Evolutionary conservation across 331 rosid genomes (phyloP), one percentile per base, ranked within the genome.

Genomic region (Prunus yedoensis): DNA sequence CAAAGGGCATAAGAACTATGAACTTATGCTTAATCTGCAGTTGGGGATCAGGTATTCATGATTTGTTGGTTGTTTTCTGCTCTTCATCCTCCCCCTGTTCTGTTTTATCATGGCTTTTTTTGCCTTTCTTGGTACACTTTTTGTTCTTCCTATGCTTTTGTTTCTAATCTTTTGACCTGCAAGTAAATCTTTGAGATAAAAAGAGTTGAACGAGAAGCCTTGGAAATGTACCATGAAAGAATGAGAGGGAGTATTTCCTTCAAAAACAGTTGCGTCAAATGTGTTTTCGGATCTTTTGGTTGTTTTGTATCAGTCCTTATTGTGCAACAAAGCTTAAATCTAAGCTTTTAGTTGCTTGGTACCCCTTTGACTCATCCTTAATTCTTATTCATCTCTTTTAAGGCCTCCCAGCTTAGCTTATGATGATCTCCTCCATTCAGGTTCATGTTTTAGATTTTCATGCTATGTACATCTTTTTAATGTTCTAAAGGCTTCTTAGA

Each of bases 11-110:
- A 94, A 92, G 85, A 87, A 94, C 74, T 91, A 82, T 70, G 98
- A 90, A 30, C 97, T 94, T 74, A 94, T 94, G 98, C 89, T 94
- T 70, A 94, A 94, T 89, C 82, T 94, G 66, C 97, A 94, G 83
- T 79, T 89, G 62, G 98, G 98, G 62, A 90, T 94, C 88, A 91
- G 98, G 98, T 94, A 88, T 78, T 71, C 65, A 83, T 74, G 79
- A 70, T 69, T 79, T 25, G n/a, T 79, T 54, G 46, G 66, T 78
- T 83, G 65, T 74, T 77, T 71, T 79, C 58, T 72, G 58, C 14
- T 50, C 35, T 52, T 27, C 15, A 21, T 28, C 62, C 21, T 73
- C 16, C 23, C 21, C 16, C 45, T 16, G 69, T 57, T 57, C 25
- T 57, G 16, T 20, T 57, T 57, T 2, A 47, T 50, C 27, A 16